Percentiles rank a stretch among this genome's conserved stretches.
phyloP scores from a whole-genome alignment of 306 rosid genomes.

The Arachis stenosperma region DNA sequence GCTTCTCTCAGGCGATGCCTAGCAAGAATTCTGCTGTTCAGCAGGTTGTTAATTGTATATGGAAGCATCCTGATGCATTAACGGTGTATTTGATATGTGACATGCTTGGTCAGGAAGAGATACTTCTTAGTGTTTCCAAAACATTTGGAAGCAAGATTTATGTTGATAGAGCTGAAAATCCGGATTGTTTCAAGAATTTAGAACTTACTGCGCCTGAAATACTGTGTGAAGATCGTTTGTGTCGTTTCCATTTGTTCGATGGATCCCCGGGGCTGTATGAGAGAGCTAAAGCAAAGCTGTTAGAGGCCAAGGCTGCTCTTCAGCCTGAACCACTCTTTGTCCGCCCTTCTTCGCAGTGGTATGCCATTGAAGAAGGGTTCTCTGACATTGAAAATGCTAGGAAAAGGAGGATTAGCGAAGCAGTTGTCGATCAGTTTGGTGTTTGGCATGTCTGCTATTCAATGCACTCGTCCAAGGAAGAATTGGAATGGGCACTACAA shows the following conservation, averaged over 20 bases:
- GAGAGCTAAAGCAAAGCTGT: constrained; percentile 59
- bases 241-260: constrained; percentile 68
- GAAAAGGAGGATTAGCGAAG: constrained; percentile 60
- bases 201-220: constrained; percentile 60
- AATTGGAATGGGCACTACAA: constrained; percentile 82
- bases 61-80: constrained; percentile 77
- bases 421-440: constrained; percentile 74
- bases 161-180: constrained; percentile 55
- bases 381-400: constrained; percentile 45
- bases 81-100: constrained; percentile 67
- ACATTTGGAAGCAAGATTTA: constrained; percentile 81
- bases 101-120: constrained; percentile 79
- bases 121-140: constrained; percentile 61
- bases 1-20: constrained; percentile 57
- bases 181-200: constrained; percentile 59
- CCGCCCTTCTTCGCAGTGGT: constrained; percentile 87
- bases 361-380: constrained; percentile 59
- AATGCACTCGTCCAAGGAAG: constrained; percentile 81
- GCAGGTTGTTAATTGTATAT: constrained; percentile 80
- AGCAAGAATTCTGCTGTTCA: constrained; percentile 60
- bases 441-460: constrained; percentile 90
- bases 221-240: constrained; percentile 64
- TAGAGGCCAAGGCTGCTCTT: constrained; percentile 53
- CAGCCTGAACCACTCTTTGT: constrained; percentile 70
- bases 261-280: constrained; percentile 68